Conservation (phyloP, 345 rosid species). For the Citrus reticulata region DNA sequence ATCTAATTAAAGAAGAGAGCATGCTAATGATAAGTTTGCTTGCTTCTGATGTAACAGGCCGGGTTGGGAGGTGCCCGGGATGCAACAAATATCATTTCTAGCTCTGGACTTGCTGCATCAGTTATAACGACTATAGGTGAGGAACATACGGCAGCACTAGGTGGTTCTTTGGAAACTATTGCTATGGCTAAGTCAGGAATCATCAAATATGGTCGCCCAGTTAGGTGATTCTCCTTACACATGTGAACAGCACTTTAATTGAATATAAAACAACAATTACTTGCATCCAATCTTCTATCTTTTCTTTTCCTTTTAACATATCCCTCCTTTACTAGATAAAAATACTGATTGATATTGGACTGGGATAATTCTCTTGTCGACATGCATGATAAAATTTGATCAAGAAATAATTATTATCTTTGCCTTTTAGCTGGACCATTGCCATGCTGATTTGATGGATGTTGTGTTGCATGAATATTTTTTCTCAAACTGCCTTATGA, state of each 20-base stretch:
- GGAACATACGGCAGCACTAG: conserved; percentile 81
- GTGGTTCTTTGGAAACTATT: conserved; percentile 85
- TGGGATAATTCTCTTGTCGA: neutral
- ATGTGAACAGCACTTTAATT: neutral
- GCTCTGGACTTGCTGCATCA: conserved; percentile 60
- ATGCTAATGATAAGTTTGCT: neutral
- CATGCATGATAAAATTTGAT: neutral
- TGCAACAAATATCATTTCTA: conserved; percentile 69
- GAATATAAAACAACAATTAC: neutral
- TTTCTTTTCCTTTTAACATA: neutral
- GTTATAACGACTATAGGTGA: conserved; percentile 79
- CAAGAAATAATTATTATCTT: neutral
- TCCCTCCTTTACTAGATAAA: neutral
- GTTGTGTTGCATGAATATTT: neutral
- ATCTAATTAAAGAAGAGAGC: neutral
- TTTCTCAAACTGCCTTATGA: neutral
- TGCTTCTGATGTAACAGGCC: conserved; percentile 39
- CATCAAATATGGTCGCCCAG: conserved; percentile 68
- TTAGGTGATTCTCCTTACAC: conserved; percentile 55
- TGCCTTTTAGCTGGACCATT: neutral
- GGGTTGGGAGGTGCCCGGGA: conserved; percentile 94
- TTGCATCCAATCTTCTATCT: neutral
- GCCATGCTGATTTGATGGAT: neutral
- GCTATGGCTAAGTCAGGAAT: conserved; percentile 90
- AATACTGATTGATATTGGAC: neutral